Evolutionary conservation across 306 rosid genomes (phyloP).

Genomic region (Ceratonia siliqua): DNA sequence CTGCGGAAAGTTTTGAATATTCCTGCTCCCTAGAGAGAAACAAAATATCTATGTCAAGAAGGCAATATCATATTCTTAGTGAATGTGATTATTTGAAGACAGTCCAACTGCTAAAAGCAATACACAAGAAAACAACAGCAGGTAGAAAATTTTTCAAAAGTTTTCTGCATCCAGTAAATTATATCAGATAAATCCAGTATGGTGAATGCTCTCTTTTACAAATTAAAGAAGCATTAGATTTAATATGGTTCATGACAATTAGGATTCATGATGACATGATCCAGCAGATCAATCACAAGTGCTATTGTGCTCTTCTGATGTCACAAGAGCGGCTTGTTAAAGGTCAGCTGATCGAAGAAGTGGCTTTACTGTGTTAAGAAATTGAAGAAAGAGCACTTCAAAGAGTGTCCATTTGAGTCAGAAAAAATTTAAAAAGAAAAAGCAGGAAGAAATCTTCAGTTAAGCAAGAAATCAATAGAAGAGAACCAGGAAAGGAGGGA

Average conservation of each 20-base stretch:
- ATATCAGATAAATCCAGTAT: neutral
- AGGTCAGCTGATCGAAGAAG: neutral
- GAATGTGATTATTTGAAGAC: neutral
- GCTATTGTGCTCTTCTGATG: neutral
- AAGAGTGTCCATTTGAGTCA: neutral
- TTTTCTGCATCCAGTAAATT: neutral
- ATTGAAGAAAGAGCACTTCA: neutral
- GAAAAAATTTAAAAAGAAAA: neutral
- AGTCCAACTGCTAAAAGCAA: slow-evolving; percentile 7
- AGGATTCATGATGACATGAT: neutral
- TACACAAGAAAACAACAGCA: slow-evolving; percentile 9
- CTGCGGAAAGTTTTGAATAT: slow-evolving; percentile 39
- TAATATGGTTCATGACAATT: neutral
- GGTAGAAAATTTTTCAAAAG: neutral
- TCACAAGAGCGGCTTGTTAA: neutral
- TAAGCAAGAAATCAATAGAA: neutral
- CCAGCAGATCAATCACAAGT: neutral
- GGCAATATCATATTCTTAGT: slow-evolving; percentile 4
- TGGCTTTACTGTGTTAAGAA: neutral
- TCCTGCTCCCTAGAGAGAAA: slow-evolving; percentile 45
- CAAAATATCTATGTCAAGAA: slow-evolving; percentile 24
- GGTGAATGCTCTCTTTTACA: neutral
- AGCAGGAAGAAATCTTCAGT: slow-evolving; percentile 10
- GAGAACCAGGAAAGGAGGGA: slow-evolving; percentile 13
- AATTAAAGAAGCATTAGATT: slow-evolving; percentile 10